A percentile compares a stretch with the other conserved stretches of the same genome.
phyloP scores from a whole-genome alignment of 225 moss, liverwort and hornwort species.

The Marchantia polymorpha region DNA sequence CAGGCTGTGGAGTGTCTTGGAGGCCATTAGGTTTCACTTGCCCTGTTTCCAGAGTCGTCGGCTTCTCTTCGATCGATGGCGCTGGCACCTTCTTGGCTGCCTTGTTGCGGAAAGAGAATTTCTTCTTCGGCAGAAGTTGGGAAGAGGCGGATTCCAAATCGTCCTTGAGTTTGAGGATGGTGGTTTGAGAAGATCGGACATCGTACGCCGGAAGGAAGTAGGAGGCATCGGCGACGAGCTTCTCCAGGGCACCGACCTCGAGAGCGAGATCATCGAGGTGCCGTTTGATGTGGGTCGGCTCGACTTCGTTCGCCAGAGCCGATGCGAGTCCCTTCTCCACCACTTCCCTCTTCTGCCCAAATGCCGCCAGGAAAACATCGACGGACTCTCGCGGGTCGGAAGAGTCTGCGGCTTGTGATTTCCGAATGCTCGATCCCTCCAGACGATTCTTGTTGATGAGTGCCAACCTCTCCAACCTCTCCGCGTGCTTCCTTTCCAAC shows the following conservation, averaged over 20 bases:
- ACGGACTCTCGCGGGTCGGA: conserved; percentile 75
- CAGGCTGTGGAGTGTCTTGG: neutral
- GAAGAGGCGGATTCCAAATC: conserved; percentile 55
- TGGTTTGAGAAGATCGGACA: conserved; percentile 68
- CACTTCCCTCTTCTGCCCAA: conserved; percentile 57
- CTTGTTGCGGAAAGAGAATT: conserved; percentile 83
- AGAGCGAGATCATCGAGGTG: conserved; percentile 65
- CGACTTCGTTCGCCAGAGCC: conserved; percentile 42
- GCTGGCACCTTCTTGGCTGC: conserved; percentile 6
- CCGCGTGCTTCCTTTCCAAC: conserved; percentile 61
- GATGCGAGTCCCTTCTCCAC: conserved; percentile 55
- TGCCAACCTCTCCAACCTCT: conserved; percentile 70
- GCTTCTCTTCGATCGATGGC: neutral
- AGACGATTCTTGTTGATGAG: conserved; percentile 62
- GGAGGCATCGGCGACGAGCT: conserved; percentile 63
- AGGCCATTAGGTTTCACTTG: neutral
- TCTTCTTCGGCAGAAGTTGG: conserved; percentile 76
- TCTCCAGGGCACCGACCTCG: conserved; percentile 62
- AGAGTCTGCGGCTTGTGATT: conserved; percentile 56
- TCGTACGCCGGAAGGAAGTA: conserved; percentile 79
- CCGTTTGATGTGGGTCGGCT: conserved; percentile 52
- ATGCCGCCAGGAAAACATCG: conserved; percentile 65
- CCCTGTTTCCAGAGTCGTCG: neutral
- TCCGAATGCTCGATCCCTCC: conserved; percentile 62
- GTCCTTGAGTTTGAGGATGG: conserved; percentile 67